These are phyloP conservation scores for Alternaria burnsii DNA, from an alignment of 2,329 filamentous ascomycete genomes.

Conservation along the genomic window DNA sequence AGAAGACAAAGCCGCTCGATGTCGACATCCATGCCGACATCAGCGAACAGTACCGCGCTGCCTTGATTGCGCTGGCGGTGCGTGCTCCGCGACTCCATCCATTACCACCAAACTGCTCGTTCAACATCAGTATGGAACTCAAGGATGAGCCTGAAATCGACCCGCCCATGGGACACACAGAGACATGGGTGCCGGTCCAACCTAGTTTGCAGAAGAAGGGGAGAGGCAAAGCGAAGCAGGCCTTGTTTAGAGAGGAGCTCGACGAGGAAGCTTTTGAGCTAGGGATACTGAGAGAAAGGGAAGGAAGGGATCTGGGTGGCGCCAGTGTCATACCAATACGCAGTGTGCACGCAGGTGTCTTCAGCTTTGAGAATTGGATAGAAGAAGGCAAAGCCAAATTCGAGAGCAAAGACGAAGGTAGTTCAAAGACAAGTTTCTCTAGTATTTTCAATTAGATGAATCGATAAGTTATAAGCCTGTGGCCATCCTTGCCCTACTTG, in stretches of 20 bases:
- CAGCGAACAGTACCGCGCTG: constrained; percentile 75
- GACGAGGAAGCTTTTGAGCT: constrained; percentile 22
- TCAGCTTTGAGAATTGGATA: constrained; percentile 74
- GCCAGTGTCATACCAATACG: constrained; percentile 68
- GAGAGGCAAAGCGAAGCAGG: constrained; percentile 32
- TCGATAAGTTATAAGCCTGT: not conserved
- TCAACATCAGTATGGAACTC: constrained; percentile 78
- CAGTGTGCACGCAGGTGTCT: constrained; percentile 69
- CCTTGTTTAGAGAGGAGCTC: constrained; percentile 21
- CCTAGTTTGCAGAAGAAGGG: constrained; percentile 54
- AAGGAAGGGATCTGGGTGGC: constrained; percentile 57
- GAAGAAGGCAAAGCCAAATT: constrained; percentile 68
- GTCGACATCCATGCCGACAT: constrained; percentile 61
- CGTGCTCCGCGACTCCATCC: constrained; percentile 65
- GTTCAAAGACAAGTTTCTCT: constrained; percentile 28
- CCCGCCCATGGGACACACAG: constrained; percentile 59
- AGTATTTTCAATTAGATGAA: constrained; percentile 19
- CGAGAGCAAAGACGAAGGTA: constrained; percentile 28
- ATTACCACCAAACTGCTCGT: constrained; percentile 73
- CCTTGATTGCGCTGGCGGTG: constrained; percentile 69
- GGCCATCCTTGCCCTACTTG: not conserved
- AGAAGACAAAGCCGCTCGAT: constrained; percentile 29
- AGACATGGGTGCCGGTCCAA: constrained; percentile 69
- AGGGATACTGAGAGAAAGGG: constrained; percentile 25
- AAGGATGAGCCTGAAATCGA: constrained; percentile 64